phyloP scores from a whole-genome alignment of 352 stramenopile species.

The Globisporangium sylvaticum region DNA sequence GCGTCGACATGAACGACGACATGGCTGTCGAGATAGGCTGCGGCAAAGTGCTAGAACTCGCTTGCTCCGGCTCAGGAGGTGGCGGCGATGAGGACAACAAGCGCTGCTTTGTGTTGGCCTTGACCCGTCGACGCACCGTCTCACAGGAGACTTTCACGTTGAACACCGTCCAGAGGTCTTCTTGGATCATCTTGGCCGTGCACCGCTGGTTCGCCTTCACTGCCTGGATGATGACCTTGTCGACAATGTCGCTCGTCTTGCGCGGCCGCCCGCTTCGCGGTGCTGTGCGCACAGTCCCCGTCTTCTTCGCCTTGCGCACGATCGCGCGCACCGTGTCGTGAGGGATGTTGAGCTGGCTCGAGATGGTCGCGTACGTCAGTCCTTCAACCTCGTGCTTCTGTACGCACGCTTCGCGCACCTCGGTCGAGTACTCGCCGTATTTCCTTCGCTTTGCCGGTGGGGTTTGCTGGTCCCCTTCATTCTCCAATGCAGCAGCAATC shows the following conservation, averaged over 20 bases:
- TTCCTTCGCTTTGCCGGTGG: slow-evolving; percentile 24
- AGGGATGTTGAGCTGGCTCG: slow-evolving; percentile 48
- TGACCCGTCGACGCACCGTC: slow-evolving; percentile 52
- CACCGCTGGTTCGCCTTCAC: slow-evolving; percentile 48
- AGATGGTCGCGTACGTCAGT: slow-evolving; percentile 52
- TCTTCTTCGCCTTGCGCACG: slow-evolving; percentile 60
- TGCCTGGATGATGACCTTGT: slow-evolving; percentile 63
- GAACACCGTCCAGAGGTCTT: slow-evolving; percentile 50
- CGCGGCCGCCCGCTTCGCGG: slow-evolving; percentile 59
- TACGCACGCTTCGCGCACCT: slow-evolving; percentile 50
- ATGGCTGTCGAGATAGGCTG: background rate
- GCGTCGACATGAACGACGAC: background rate
- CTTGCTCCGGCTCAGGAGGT: background rate
- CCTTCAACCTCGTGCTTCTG: slow-evolving; percentile 47
- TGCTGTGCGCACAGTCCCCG: slow-evolving; percentile 44
- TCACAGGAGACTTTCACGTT: slow-evolving; percentile 56
- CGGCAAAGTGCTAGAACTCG: background rate
- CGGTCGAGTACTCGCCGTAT: slow-evolving; percentile 52
- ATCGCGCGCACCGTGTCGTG: slow-evolving; percentile 60
- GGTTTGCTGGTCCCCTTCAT: background rate
- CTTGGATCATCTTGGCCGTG: slow-evolving; percentile 60
- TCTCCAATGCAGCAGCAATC: background rate
- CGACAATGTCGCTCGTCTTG: slow-evolving; percentile 61
- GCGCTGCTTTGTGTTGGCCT: slow-evolving; percentile 46
- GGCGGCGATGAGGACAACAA: background rate